Evolutionary conservation across 73 alveolate species (phyloP), one percentile per base, ranked within the genome.

Genomic region (Diophrys appendiculata): DNA sequence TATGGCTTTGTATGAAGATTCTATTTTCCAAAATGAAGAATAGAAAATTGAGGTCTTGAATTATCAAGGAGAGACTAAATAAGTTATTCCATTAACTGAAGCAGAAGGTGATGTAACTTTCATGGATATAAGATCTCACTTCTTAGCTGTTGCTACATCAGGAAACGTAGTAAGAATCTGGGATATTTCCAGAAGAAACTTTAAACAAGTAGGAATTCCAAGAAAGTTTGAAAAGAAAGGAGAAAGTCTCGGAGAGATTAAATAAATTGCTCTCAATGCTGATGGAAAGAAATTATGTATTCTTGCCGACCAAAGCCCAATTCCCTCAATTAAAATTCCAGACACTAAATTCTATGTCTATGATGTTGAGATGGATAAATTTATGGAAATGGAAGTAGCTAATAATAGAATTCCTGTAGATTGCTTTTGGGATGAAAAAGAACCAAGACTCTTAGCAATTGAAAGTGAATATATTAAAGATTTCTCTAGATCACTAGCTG

Each of bases 141-240:
- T 71, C 75, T 82, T 97, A 92, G 97, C 97, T 25, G 93, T 76
- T 65, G 78, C 67, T 65, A 86, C 93, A 2, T 26, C 81, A 26
- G 72, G 79, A 72, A 86, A 80, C 79, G 79, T 86, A 85, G 87
- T 92, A 81, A 94, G 91, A 54, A 88, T 96, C 78, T 97, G 81
- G 83, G 99, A 97, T 80, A 88, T 95, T 64, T 86, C 98, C 54
- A 83, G 99, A 77, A 93, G 99, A 55, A 95, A 96, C 73, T 76
- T 88, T 72, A 92, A 94, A 76, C 89, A 83, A 75, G 87, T 80
- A 23, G 97, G 98, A 35, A 92, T 93, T 81, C 85, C 96, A 33
- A 82, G 99, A 54, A 97, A 95, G 85, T 97, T 97, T 74, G 99
- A 96, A 88, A 94, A 95, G 76, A 90, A 90, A 25, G 99, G 99